phyloP scores from a whole-genome alignment of 257 asterid genomes.

The Solanum pinnatisectum region DNA sequence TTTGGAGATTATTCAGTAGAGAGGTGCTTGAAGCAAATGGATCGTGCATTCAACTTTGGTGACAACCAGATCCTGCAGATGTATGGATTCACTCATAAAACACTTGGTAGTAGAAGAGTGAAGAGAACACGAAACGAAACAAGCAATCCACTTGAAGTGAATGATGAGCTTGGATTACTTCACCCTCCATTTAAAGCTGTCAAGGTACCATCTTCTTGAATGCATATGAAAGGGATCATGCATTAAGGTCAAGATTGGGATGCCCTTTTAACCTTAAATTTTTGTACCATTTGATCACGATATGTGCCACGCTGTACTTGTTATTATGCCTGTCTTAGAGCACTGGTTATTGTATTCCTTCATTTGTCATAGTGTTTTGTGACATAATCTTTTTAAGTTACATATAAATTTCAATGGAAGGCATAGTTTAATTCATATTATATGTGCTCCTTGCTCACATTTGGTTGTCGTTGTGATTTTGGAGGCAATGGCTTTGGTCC shows the following conservation, averaged over 20 bases:
- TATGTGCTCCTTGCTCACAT: neutral
- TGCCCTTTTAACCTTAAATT: neutral
- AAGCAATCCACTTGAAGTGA: slow-evolving; percentile 59
- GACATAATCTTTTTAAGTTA: slow-evolving; percentile 14
- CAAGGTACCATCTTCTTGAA: slow-evolving; percentile 19
- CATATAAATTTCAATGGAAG: slow-evolving; percentile 4
- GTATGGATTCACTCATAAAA: slow-evolving; percentile 68
- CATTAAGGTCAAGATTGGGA: neutral
- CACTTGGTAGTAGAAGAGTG: slow-evolving; percentile 56
- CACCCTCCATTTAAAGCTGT: slow-evolving; percentile 65
- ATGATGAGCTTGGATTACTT: slow-evolving; percentile 59
- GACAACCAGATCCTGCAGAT: slow-evolving; percentile 81
- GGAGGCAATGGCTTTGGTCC: neutral
- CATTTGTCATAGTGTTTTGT: slow-evolving; percentile 21
- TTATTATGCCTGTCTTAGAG: slow-evolving; percentile 15
- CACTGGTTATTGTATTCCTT: slow-evolving; percentile 25
- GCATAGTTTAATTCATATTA: slow-evolving; percentile 2
- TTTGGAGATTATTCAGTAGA: slow-evolving; percentile 86
- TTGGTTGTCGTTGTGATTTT: neutral
- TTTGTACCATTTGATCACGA: slow-evolving; percentile 1
- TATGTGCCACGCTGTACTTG: slow-evolving; percentile 21
- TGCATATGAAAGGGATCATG: neutral
- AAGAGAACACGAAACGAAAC: slow-evolving; percentile 60
- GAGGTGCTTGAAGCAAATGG: slow-evolving; percentile 95
- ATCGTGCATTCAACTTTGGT: slow-evolving; percentile 72